phyloP scores from a whole-genome alignment of 306 rosid genomes.

The Notholithocarpus densiflorus region DNA sequence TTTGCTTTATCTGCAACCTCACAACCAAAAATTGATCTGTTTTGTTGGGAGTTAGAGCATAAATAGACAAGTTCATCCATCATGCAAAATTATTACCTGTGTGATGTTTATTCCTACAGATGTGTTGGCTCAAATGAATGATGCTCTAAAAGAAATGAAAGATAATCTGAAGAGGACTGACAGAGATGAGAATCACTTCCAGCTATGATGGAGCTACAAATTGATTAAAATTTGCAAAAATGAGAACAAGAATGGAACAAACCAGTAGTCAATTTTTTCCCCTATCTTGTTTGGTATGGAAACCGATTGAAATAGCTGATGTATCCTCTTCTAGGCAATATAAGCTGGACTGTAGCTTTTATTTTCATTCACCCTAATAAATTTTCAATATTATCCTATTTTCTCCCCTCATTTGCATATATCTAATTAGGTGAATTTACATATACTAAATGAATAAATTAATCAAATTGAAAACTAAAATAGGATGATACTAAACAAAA shows the following conservation, averaged over 20 bases:
- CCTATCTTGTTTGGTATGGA: not conserved
- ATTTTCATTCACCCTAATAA: not conserved
- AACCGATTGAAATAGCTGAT: not conserved
- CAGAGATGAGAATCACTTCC: not conserved
- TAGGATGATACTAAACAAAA: not conserved
- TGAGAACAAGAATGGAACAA: not conserved
- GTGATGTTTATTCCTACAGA: not conserved
- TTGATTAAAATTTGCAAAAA: too few species aligned
- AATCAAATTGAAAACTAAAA: not conserved
- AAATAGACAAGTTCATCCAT: not conserved
- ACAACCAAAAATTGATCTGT: not conserved
- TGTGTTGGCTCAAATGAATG: not conserved
- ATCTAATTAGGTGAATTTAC: not conserved
- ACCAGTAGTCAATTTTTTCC: not conserved
- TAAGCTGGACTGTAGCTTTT: not conserved
- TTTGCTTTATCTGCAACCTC: not conserved
- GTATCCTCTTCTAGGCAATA: not conserved
- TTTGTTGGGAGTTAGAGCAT: not conserved
- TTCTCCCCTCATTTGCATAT: not conserved
- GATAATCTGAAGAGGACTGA: not conserved
- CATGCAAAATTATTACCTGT: not conserved
- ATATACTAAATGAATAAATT: not conserved
- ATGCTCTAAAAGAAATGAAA: not conserved
- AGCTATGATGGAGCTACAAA: not conserved
- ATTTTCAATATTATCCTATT: not conserved